Evolutionary conservation across 2,329 filamentous ascomycete species (phyloP).

Genomic region (Hymenoscyphus fructigenus): DNA sequence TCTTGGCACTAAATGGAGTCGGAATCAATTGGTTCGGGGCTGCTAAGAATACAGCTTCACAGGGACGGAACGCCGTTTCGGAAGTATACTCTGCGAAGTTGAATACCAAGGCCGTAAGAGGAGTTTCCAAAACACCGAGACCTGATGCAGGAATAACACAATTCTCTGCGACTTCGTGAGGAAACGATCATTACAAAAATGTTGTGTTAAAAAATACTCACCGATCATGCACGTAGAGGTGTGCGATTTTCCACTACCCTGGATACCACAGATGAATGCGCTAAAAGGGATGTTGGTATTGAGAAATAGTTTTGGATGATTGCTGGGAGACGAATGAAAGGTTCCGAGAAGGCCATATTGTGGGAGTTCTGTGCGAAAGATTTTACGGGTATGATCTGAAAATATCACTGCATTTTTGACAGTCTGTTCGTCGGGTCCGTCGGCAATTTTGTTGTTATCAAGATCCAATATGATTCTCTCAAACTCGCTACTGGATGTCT

Average conservation of each 20-base stretch:
- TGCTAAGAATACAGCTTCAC: constrained; percentile 6
- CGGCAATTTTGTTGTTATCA: not conserved
- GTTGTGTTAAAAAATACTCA: not conserved
- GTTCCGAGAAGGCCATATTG: constrained; percentile 1
- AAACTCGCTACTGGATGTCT: not conserved
- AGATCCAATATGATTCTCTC: not conserved
- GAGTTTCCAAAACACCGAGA: not conserved
- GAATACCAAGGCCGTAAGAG: constrained; percentile 6
- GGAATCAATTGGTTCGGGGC: constrained; percentile 3
- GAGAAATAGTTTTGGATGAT: not conserved
- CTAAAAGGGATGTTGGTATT: constrained; percentile 8
- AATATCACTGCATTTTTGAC: not conserved
- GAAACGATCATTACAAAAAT: not conserved
- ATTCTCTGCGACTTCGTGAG: constrained; percentile 1
- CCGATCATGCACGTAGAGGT: constrained; percentile 11
- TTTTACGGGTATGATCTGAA: not conserved
- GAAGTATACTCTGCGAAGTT: not conserved
- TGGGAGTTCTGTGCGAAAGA: not conserved
- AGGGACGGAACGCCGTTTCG: constrained; percentile 9
- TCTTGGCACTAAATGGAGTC: constrained; percentile 8
- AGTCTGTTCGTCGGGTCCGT: not conserved
- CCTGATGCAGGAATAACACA: not conserved
- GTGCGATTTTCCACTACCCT: constrained; percentile 11
- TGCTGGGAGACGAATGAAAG: not conserved
- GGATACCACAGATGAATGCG: constrained; percentile 11